Base-by-base conservation (phyloP, 257 asterid species). In the Capsicum baccatum region DNA sequence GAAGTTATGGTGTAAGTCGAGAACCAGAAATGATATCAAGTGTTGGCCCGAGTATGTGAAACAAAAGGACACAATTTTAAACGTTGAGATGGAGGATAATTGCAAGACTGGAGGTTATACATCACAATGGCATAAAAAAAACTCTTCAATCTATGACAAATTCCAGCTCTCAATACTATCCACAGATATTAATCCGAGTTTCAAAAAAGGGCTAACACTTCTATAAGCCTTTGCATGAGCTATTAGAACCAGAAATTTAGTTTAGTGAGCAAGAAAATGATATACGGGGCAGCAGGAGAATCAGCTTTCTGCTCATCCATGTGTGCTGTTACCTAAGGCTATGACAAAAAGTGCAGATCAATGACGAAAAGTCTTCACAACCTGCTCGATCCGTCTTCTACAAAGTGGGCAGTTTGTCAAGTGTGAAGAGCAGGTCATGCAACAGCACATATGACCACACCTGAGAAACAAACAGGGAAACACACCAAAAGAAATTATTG, bases 401-500 rank as follows among this genome's bases (percentile, higher is more conserved):
- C 99, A 97, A 26, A 97, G 94, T 4, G 99, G 99, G 83, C 99
- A 97, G 88, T 69, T 90, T 19, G 97, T 91, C 94, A 95, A 87
- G 90, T 95, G 99, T 16, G 97, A 93, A 55, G 98, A 91, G 87
- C 98, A 95, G 19, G 88, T 52, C 93, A 89, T 87, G 87, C 99
- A 97, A 78, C 99, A 95, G 94, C 99, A 97, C 98, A 97, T 94
- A 89, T 95, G 99, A 64, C 99, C 99, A 68, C 98, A 97, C 95
- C 99, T 97, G 95, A 88, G 86, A 88, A 83, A 58, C 59, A 83
- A 86, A 78, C 48, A 33, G 64, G 50, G 54, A 76, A 76, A 26
- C 33, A 63, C 48, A 50, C 42, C 80, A 11, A 11, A 73, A 4
- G 55, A 11, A 39, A 6, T 44, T 55, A 0, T 14, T 6, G 74